Percentiles rank a stretch among this genome's conserved stretches.
Evolutionary conservation across 352 stramenopile species (phyloP).

Genomic region (Phytophthora colocasiae): DNA sequence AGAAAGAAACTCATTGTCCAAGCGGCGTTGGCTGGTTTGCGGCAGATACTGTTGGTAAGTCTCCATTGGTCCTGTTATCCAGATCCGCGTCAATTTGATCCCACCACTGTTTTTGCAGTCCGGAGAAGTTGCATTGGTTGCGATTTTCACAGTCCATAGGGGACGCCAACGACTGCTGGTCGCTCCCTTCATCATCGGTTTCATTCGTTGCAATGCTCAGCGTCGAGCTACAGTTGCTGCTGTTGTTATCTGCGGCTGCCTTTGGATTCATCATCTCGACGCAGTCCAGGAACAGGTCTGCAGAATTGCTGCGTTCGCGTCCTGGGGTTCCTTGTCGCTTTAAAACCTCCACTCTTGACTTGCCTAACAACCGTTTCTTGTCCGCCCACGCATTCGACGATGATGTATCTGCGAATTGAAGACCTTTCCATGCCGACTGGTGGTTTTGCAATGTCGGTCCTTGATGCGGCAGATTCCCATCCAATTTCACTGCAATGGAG

Average conservation of each 20-base stretch:
- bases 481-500: conserved; percentile 3
- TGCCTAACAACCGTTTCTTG: conserved; percentile 34
- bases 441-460: conserved; percentile 60
- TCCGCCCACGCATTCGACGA: not conserved
- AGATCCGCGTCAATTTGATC: conserved; percentile 25
- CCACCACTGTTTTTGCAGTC: conserved; percentile 32
- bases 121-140: conserved; percentile 25
- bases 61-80: conserved; percentile 6
- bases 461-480: conserved; percentile 7
- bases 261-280: conserved; percentile 71
- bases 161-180: conserved; percentile 23
- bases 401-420: conserved; percentile 35
- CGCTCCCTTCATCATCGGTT: conserved; percentile 38
- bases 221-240: conserved; percentile 1
- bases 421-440: conserved; percentile 60
- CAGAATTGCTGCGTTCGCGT: conserved; percentile 74
- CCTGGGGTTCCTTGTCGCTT: conserved; percentile 32
- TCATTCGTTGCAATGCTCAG: conserved; percentile 26
- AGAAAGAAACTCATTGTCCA: conserved; percentile 5
- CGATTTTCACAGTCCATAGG: conserved; percentile 31
- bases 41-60: conserved; percentile 6
- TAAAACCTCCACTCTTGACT: conserved; percentile 62
- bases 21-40: conserved; percentile 15
- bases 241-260: conserved; percentile 13
- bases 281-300: conserved; percentile 86